phyloP scores from a whole-genome alignment of 768 basidiomycete genomes.

The Floccularia luteovirens region DNA sequence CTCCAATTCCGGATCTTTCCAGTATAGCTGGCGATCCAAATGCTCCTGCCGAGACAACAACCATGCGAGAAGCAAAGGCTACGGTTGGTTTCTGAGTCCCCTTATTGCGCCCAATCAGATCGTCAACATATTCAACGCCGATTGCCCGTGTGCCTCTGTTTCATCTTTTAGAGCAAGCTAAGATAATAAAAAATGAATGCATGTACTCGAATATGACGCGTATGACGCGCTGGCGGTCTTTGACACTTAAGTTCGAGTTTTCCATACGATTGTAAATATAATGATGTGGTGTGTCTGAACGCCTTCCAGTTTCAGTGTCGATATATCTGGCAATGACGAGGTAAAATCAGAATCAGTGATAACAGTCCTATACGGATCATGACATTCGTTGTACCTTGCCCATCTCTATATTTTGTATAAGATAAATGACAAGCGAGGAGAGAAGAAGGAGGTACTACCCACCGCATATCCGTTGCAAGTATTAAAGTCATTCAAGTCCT shows the following conservation, averaged over 20 bases:
- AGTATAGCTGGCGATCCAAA: slow-evolving; percentile 52
- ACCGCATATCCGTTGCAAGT: slow-evolving; percentile 20
- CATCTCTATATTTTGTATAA: slow-evolving; percentile 31
- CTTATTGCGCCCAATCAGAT: slow-evolving; percentile 18
- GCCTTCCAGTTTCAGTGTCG: slow-evolving; percentile 41
- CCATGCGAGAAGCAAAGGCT: slow-evolving; percentile 32
- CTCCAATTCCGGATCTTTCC: slow-evolving; percentile 27
- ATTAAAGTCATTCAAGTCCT: slow-evolving; percentile 42
- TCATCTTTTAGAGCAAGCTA: background rate
- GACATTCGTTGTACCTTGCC: slow-evolving; percentile 50
- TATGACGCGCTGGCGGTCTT: slow-evolving; percentile 32
- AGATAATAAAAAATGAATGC: background rate
- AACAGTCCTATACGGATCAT: no score
- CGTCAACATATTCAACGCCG: slow-evolving; percentile 45
- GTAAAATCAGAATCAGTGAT: background rate
- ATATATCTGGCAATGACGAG: slow-evolving; percentile 31
- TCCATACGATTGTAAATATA: slow-evolving; percentile 41
- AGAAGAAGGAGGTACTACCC: background rate
- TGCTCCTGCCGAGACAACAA: slow-evolving; percentile 44
- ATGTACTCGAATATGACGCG: slow-evolving; percentile 43
- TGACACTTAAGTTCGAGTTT: slow-evolving; percentile 33
- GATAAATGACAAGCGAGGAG: background rate
- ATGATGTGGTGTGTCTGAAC: slow-evolving; percentile 48
- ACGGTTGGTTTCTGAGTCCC: slow-evolving; percentile 10
- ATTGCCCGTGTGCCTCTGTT: slow-evolving; percentile 31